Base-by-base conservation (phyloP, 352 stramenopile genomes). In the Pythium pyrilobum region DNA sequence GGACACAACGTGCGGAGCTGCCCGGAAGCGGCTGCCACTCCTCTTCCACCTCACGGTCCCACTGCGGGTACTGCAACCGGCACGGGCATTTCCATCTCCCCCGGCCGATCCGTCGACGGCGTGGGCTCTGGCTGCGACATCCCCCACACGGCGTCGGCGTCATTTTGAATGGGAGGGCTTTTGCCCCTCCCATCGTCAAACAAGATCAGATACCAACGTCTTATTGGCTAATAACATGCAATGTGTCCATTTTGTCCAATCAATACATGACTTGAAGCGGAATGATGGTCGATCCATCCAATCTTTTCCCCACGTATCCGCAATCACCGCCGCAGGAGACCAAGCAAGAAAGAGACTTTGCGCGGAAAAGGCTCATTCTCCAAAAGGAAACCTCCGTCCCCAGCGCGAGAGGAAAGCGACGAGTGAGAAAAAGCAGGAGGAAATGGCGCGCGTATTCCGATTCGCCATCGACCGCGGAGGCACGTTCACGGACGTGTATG, bases 401-500 rank as follows among this genome's bases (percentile, higher is more conserved):
- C 5, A 50, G n/a, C 5, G 8, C 42, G 45, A 44, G 10, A 5
- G 15, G 41, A 34, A 52, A 42, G 16, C 9, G 18, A 46, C 21
- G 15, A 41, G 2, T 8, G 43, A 42, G 37, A 41, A 46, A n/a
- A 7, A 20, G 15, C 43, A 15, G 12, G n/a, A 37, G 11, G 2
- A 48, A 3, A 64, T 48, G 18, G 40, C 48, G 69, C 71, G 84
- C 32, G 71, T 82, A n/a, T 92, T 98, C 62, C 89, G 95, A 67
- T 98, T 98, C 64, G 82, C 89, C 42, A 99, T 99, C 62, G 97
- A 99, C 71, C 92, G 95, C 54, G 92, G 97, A 53, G 89, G 94
- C 25, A 99, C 97, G 31, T 99, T 99, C 74, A 99, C 96, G 20
- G 97, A 99, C 67, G 81, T 99, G n/a, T 97, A 98, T 59, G 96